These are phyloP conservation scores for Avena insularis DNA, from an alignment of 176 grass and related monocot species.

Conservation along the genomic window DNA sequence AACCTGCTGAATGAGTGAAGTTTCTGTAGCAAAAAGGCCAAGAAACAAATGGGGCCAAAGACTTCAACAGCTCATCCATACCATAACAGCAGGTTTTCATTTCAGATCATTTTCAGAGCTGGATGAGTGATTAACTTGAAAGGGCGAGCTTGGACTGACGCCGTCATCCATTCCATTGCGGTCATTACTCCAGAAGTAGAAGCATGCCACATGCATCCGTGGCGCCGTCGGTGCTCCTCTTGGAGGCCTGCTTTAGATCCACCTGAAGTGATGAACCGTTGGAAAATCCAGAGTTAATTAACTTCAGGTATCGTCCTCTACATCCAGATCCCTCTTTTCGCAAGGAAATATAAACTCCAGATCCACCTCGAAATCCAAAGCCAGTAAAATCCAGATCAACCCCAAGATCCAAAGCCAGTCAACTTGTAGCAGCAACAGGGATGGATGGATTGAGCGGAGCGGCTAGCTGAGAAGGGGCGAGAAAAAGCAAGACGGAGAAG, in stretches of 20 bases:
- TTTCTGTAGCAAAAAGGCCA: not conserved
- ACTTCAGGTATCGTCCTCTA: not conserved
- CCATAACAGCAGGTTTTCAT: not conserved
- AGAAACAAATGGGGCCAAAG: not conserved
- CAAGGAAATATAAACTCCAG: not conserved
- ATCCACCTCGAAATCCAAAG: not conserved
- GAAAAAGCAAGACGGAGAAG: constrained; percentile 2
- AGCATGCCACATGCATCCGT: not conserved
- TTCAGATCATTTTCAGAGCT: not conserved
- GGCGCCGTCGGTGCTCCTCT: not conserved
- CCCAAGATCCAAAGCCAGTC: not conserved
- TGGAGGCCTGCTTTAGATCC: not conserved
- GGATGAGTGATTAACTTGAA: not conserved
- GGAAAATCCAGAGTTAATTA: not conserved
- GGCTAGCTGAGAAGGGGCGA: not conserved
- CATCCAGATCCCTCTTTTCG: not conserved
- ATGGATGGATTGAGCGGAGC: not conserved
- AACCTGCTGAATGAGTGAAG: not conserved
- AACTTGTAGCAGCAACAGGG: not conserved
- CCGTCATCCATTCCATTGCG: not conserved
- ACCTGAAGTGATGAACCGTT: not conserved
- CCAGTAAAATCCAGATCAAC: not conserved
- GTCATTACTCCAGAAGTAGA: constrained; percentile 8
- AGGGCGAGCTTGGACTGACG: not conserved
- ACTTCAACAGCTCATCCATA: not conserved